Base-by-base conservation (phyloP, 495 filamentous ascomycete species). In the Penicillium pulvis region DNA sequence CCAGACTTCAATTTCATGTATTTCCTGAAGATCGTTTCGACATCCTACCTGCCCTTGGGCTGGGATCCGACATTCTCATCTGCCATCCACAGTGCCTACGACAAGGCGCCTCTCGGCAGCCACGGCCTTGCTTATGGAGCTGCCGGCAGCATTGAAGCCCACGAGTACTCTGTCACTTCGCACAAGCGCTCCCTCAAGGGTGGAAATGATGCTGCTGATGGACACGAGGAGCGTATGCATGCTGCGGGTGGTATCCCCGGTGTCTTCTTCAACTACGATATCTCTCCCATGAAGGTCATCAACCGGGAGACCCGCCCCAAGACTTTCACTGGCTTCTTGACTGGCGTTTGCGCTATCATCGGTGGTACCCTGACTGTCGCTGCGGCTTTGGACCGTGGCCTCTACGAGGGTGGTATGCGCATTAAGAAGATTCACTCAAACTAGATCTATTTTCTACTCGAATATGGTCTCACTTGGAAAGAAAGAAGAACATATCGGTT, bases 271-370 rank as follows among this genome's bases (percentile, higher is more conserved):
- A 94, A 90, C 60, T 98, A 98, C 66, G 94, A 99, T 70, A 98
- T 99, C 75, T 98, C 94, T 3, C 94, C 94, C 30, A 98, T 99
- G 95, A 99, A 98, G 75, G 95, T 99, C 44, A 89, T 99, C 77
- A 99, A 98, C 79, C 86, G 92, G 42, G 94, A 99, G 79, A 89
- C 88, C 59, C 85, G 91, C 19, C 76, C 85, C 17, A 97, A 97
- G 78, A 85, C 87, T 16, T 93, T 98, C 72, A 83, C 89, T 1
- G 88, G 90, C 6, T 98, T 99, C 78, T 66, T 99, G 44, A 92
- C 93, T 2, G 94, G 95, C 47, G 85, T 98, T 7, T 98, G 94
- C 69, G 93, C 94, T 20, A 87, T 97, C 50, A 88, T 99, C 44
- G 94, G 94, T 57, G 94, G 94, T 61, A 98, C 94, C 0, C 71